Evolutionary conservation across 495 filamentous ascomycete genomes (phyloP).

Genomic region (Parachaetomium inaequale): DNA sequence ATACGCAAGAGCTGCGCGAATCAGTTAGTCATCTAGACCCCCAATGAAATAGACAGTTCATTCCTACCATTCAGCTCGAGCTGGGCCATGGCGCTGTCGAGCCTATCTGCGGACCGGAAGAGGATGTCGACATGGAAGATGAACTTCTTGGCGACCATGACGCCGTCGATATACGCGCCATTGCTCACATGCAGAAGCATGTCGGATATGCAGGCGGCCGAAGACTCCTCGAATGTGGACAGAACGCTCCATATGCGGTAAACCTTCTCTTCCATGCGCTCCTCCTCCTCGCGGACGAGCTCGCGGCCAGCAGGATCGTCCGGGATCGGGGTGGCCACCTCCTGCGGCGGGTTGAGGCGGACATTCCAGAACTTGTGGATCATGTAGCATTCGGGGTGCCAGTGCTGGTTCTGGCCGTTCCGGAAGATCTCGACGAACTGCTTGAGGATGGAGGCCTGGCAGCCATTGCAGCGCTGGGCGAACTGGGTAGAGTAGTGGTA

Average conservation of each 20-base stretch:
- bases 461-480: constrained; percentile 93
- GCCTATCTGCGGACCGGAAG: constrained; percentile 80
- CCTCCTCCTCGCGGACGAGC: constrained; percentile 76
- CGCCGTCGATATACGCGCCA: constrained; percentile 90
- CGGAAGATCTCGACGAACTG: constrained; percentile 99
- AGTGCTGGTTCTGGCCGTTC: constrained; percentile 97
- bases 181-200: constrained; percentile 99
- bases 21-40: constrained; percentile 7
- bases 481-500: constrained; percentile 99
- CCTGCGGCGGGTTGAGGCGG: constrained; percentile 56
- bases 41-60: neutral
- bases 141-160: constrained; percentile 93
- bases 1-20: constrained; percentile 70
- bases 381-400: constrained; percentile 99
- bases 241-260: constrained; percentile 98
- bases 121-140: constrained; percentile 94
- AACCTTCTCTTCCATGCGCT: constrained; percentile 95
- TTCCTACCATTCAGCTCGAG: constrained; percentile 71
- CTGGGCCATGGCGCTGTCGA: constrained; percentile 67
- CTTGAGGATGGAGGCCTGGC: constrained; percentile 96
- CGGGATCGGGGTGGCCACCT: constrained; percentile 50
- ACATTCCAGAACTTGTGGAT: constrained; percentile 99
- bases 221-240: constrained; percentile 95
- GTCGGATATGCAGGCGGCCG: constrained; percentile 96
- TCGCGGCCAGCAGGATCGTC: constrained; percentile 73